Conservation (phyloP, 495 filamentous ascomycete genomes). For the Physcia stellaris region DNA sequence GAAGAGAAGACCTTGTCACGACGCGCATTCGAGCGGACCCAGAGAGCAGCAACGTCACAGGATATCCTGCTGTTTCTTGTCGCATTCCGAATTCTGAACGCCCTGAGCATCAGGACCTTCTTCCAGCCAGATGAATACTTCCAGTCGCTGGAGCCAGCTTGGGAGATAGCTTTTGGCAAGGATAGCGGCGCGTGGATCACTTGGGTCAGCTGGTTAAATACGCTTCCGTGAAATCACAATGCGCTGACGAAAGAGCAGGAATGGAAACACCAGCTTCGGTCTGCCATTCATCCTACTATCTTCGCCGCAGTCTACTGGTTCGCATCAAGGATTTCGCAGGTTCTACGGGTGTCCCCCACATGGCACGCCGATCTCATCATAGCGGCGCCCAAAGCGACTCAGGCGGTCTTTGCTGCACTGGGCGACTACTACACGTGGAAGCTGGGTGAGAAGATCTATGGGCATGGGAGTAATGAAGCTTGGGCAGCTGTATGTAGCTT, state of each 20-base stretch:
- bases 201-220: conserved; percentile 54
- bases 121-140: conserved; percentile 99
- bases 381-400: conserved; percentile 57
- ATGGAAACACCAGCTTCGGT: conserved; percentile 83
- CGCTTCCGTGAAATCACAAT: no score
- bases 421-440: conserved; percentile 87
- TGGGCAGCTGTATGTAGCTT: conserved; percentile 50
- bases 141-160: conserved; percentile 90
- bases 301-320: conserved; percentile 66
- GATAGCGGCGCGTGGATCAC: conserved; percentile 82
- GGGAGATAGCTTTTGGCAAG: conserved; percentile 71
- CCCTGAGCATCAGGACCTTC: conserved; percentile 77
- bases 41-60: conserved; percentile 10
- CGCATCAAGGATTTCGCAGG: conserved; percentile 35
- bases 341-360: conserved; percentile 33
- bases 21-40: conserved; percentile 9
- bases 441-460: conserved; percentile 61
- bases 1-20: conserved; percentile 6
- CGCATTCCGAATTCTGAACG: conserved; percentile 69
- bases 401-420: conserved; percentile 63
- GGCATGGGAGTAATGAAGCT: conserved; percentile 44
- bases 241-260: no score
- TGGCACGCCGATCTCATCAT: conserved; percentile 50
- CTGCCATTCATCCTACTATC: conserved; percentile 77
- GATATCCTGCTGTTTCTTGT: conserved; percentile 50